Base-by-base conservation (phyloP, 805 yeast genomes). In the Torulaspora delbrueckii region DNA sequence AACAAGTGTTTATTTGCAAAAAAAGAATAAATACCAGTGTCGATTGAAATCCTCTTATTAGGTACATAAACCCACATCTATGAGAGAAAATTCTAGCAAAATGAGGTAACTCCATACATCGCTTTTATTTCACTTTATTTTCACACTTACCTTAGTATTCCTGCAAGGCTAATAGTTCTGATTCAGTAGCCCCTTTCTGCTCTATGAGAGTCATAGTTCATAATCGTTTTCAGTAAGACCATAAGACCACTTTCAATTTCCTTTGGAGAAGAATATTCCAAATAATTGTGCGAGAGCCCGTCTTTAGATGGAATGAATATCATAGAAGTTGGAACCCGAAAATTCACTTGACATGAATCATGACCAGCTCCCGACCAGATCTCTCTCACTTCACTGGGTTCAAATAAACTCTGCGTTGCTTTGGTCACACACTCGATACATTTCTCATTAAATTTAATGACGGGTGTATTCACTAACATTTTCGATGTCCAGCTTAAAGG, bases 351-450 rank as follows among this genome's bases (percentile, higher is more conserved):
- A 54, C 86, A 80, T 5, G 86, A 79, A 57, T 83, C 90, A 54
- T 83, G 90, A 9, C 86, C 87, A 4, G 89, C 87, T 23, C 90
- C 89, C 53, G 84, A 77, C 37, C 74, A 73, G 42, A 81, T 79
- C 31, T 68, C 71, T 34, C 71, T 65, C 9, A 69, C 66, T 31
- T 70, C 59, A 1, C 67, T 72, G 22, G 66, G 63, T 1, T 81
- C 80, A 46, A 73, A 76, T 31, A 76, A 57, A 23, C 71, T 77
- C 13, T 56, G 49, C 1, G 87, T 81, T 13, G 84, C 69, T 18
- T 74, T 70, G 34, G 69, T 65, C 13, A 82, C 82, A 52, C 81
- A 72, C 2, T 66, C 60, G 43, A 78, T 68, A 55, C 82, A 75
- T 2, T 67, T 63, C n/a, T 71, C 59, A 54, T 80, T 69, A 64